phyloP scores from a whole-genome alignment of 73 alveolate genomes.

The Paramecium caudatum region DNA sequence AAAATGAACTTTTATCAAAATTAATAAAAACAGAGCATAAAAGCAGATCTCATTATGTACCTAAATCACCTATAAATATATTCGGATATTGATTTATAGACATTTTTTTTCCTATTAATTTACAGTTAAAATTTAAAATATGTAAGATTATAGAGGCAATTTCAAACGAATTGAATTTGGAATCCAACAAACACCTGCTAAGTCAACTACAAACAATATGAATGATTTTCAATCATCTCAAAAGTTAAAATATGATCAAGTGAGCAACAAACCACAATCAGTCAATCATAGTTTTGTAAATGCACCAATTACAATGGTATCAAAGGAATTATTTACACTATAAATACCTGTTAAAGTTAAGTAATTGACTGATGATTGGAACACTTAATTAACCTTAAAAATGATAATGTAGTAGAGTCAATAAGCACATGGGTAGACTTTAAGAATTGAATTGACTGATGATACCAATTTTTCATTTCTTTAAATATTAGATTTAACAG shows the following conservation, averaged over 20 bases:
- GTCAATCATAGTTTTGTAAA: not conserved
- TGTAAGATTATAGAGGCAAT: constrained; percentile 46
- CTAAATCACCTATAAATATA: not conserved
- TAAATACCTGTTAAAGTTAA: constrained; percentile 68
- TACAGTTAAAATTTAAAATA: constrained; percentile 51
- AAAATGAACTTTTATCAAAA: constrained; percentile 1
- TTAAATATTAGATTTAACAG: constrained; percentile 66
- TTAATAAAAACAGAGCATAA: not conserved
- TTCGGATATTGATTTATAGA: constrained; percentile 38
- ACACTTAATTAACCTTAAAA: constrained; percentile 62
- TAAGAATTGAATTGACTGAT: constrained; percentile 72
- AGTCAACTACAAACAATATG: constrained; percentile 31
- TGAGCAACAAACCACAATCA: constrained; percentile 35
- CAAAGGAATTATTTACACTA: constrained; percentile 64
- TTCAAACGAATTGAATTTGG: constrained; percentile 68
- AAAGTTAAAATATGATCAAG: constrained; percentile 69
- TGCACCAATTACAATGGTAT: constrained; percentile 54
- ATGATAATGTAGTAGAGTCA: constrained; percentile 57
- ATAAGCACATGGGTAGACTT: constrained; percentile 70
- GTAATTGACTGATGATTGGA: constrained; percentile 71
- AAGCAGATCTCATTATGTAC: not conserved
- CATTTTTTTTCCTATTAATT: constrained; percentile 21
- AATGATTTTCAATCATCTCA: constrained; percentile 74
- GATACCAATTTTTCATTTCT: constrained; percentile 64
- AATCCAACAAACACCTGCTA: constrained; percentile 31